phyloP scores from a whole-genome alignment of 176 grass and related monocot species.

The Carex scoparia region DNA sequence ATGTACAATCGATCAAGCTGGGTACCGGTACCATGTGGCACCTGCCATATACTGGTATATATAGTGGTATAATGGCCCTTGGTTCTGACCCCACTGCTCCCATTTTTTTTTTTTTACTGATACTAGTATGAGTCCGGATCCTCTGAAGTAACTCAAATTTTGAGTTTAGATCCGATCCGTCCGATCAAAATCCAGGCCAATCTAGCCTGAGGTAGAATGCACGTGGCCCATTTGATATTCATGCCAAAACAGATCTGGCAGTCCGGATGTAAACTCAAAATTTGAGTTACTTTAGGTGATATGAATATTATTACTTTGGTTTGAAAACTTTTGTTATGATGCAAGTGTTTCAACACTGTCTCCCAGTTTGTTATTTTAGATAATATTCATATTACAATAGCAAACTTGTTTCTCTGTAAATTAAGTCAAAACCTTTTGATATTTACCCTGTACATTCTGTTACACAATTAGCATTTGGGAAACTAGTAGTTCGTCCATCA shows the following conservation, averaged over 20 bases:
- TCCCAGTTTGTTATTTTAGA: neutral
- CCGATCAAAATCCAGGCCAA: too few species aligned
- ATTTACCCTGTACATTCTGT: neutral
- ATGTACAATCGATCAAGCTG: neutral
- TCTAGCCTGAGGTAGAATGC: too few species aligned
- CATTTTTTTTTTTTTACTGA: neutral
- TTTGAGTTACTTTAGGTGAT: too few species aligned
- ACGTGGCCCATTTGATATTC: too few species aligned
- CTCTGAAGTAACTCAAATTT: too few species aligned
- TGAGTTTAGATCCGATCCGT: too few species aligned
- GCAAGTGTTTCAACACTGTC: neutral
- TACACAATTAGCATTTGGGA: neutral
- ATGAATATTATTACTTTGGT: neutral
- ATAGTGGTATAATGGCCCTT: neutral
- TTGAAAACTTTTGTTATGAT: neutral
- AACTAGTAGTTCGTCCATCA: neutral
- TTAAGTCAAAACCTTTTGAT: neutral
- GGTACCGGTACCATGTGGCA: neutral
- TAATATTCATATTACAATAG: neutral
- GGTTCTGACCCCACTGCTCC: neutral
- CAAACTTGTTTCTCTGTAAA: neutral
- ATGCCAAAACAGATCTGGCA: too few species aligned
- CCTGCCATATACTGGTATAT: neutral
- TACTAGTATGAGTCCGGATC: neutral
- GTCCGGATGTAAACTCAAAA: too few species aligned